phyloP scores from a whole-genome alignment of 2,329 filamentous ascomycete species.

The Penicillium sp. region DNA sequence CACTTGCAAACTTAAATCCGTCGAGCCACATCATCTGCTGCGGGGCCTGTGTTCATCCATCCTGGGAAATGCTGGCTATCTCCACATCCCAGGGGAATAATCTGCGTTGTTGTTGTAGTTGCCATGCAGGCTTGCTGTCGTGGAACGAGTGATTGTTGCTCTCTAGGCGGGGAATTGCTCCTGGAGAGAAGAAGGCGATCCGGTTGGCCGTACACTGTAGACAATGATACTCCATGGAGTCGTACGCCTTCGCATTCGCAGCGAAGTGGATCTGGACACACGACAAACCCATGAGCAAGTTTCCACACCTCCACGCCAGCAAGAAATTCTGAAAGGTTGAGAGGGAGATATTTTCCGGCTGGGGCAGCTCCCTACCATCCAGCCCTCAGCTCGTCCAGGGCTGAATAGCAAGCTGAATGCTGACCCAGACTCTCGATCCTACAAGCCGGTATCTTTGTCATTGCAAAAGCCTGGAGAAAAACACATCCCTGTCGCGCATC shows the following conservation, averaged over 20 bases:
- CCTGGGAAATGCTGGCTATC: too few relatives aligned
- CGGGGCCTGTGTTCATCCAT: too few relatives aligned
- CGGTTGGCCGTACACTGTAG: too few relatives aligned
- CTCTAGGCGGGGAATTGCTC: conserved; percentile 7
- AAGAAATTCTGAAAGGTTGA: conserved; percentile 2
- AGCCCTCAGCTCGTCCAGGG: not conserved
- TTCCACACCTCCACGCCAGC: conserved; percentile 10
- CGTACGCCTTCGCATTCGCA: conserved; percentile 7
- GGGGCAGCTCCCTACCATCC: not conserved
- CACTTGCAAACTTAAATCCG: too few relatives aligned
- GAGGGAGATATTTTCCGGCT: conserved; percentile 13
- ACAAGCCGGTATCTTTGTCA: conserved; percentile 8
- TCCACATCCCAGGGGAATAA: not conserved
- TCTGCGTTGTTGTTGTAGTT: conserved; percentile 6
- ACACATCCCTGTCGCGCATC: conserved; percentile 8
- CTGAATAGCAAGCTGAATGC: not conserved
- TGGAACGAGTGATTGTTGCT: not conserved
- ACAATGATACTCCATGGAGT: not conserved
- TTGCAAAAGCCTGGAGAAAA: not conserved
- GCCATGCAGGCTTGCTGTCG: conserved; percentile 23
- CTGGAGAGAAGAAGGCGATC: too few relatives aligned
- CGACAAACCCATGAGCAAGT: conserved; percentile 1
- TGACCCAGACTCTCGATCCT: not conserved
- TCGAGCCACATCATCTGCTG: too few relatives aligned
- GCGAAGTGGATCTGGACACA: conserved; percentile 10